Conservation (phyloP, 2,329 filamentous ascomycete species). For the Penicillium italicum region DNA sequence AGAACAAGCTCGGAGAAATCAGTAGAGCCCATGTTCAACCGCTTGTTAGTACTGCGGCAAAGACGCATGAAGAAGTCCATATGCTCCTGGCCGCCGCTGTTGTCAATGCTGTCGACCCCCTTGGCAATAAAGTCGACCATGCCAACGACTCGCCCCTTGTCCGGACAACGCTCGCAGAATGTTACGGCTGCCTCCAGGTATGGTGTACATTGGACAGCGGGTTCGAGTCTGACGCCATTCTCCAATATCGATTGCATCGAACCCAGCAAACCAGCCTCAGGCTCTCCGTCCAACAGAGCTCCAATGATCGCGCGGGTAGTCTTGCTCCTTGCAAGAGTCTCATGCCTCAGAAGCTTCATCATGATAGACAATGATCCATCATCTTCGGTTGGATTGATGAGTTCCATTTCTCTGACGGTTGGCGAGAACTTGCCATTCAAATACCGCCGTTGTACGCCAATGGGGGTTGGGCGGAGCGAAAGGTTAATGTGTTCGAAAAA, state of each 20-base stretch:
- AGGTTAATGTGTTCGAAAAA: conserved; percentile 42
- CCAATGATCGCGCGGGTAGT: conserved; percentile 56
- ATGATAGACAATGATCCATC: conserved; percentile 42
- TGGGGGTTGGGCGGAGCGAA: conserved; percentile 25
- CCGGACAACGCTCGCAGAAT: conserved; percentile 49
- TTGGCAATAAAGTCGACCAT: conserved; percentile 44
- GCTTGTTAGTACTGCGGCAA: conserved; percentile 43
- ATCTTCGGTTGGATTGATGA: conserved; percentile 34
- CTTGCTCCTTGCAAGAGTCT: conserved; percentile 49
- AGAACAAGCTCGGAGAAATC: conserved; percentile 39
- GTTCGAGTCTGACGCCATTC: conserved; percentile 52
- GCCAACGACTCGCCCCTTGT: conserved; percentile 35
- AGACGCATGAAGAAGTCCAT: conserved; percentile 53
- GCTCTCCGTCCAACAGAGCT: conserved; percentile 53
- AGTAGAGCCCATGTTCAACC: conserved; percentile 30
- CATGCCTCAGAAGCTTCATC: conserved; percentile 62
- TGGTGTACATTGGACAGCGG: conserved; percentile 48
- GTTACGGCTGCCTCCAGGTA: conserved; percentile 57
- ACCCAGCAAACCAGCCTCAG: conserved; percentile 46
- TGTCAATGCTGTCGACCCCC: conserved; percentile 48
- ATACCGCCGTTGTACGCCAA: conserved; percentile 23
- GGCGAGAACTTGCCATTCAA: conserved; percentile 33
- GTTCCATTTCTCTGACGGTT: conserved; percentile 32
- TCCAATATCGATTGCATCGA: conserved; percentile 55
- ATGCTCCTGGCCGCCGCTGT: conserved; percentile 48